A percentile compares a stretch with the other conserved stretches of the same genome.
Conservation (phyloP, 768 basidiomycete genomes). For the Neoboletus subvelutipes region DNA sequence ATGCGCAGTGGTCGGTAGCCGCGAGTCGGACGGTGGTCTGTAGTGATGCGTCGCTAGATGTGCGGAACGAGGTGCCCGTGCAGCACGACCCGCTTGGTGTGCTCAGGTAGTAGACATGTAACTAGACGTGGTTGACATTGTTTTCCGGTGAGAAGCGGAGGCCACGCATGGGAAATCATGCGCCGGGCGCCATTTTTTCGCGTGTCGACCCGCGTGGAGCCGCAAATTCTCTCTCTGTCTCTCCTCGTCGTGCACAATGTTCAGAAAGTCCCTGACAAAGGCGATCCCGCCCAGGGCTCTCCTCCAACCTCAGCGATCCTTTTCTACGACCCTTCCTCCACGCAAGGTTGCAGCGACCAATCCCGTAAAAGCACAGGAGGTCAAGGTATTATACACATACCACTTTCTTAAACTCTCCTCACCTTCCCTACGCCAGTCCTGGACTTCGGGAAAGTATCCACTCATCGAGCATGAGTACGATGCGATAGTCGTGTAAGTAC, state of each 20-base stretch:
- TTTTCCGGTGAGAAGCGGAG: constrained; percentile 7
- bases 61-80: constrained; percentile 10
- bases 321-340: constrained; percentile 62
- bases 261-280: constrained; percentile 58
- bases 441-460: constrained; percentile 88
- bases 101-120: constrained; percentile 25
- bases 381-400: constrained; percentile 50
- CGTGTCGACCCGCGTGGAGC: constrained; percentile 18
- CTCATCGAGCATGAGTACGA: constrained; percentile 99
- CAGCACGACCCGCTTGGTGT: constrained; percentile 33
- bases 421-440: constrained; percentile 45
- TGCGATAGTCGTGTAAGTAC: constrained; percentile 94
- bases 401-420: constrained; percentile 2
- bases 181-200: constrained; percentile 5
- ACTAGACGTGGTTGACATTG: neutral
- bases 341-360: constrained; percentile 66
- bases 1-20: constrained; percentile 2
- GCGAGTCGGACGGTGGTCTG: constrained; percentile 1
- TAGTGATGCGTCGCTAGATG: constrained; percentile 6
- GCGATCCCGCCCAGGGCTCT: constrained; percentile 40
- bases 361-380: constrained; percentile 80
- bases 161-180: constrained; percentile 24
- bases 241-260: constrained; percentile 44
- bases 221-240: neutral
- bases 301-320: constrained; percentile 52